Conservation (phyloP, 1,284 basidiomycete species). For the Limonomyces culmigenus region DNA sequence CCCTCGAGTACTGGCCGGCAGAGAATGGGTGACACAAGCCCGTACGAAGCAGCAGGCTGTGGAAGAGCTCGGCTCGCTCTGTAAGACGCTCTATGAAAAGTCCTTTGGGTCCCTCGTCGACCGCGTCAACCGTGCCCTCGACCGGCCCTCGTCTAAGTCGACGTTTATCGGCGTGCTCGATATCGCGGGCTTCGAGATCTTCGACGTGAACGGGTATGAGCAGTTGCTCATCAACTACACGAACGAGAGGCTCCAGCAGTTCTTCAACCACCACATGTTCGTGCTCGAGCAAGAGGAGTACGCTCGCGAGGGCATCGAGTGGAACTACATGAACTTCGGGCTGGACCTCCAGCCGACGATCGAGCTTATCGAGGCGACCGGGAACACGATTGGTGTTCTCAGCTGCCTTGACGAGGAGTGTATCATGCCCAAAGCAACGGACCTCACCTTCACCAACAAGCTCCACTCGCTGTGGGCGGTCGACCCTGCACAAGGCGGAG, state of each 20-base stretch:
- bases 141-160: slow-evolving; percentile 82
- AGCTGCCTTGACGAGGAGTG: slow-evolving; percentile 96
- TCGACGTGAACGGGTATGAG: slow-evolving; percentile 84
- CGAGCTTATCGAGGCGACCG: slow-evolving; percentile 83
- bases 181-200: slow-evolving; percentile 99
- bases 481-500: slow-evolving; percentile 27
- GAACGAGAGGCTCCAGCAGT: slow-evolving; percentile 93
- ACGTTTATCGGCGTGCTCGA: slow-evolving; percentile 98
- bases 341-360: slow-evolving; percentile 97
- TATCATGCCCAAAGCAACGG: slow-evolving; percentile 98
- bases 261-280: slow-evolving; percentile 99
- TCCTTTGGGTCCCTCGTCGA: slow-evolving; percentile 90
- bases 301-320: slow-evolving; percentile 89
- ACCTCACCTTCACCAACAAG: slow-evolving; percentile 91
- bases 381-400: slow-evolving; percentile 72
- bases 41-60: slow-evolving; percentile 84
- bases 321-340: slow-evolving; percentile 99
- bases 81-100: slow-evolving; percentile 97
- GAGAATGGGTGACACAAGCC: slow-evolving; percentile 94
- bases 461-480: slow-evolving; percentile 58
- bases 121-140: slow-evolving; percentile 86
- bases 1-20: slow-evolving; percentile 84
- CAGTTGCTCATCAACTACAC: slow-evolving; percentile 99
- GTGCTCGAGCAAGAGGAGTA: slow-evolving; percentile 99
- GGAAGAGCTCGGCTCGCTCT: slow-evolving; percentile 84